Conservation (phyloP, 2,329 filamentous ascomycete species). For the Sporothrix phasma region DNA sequence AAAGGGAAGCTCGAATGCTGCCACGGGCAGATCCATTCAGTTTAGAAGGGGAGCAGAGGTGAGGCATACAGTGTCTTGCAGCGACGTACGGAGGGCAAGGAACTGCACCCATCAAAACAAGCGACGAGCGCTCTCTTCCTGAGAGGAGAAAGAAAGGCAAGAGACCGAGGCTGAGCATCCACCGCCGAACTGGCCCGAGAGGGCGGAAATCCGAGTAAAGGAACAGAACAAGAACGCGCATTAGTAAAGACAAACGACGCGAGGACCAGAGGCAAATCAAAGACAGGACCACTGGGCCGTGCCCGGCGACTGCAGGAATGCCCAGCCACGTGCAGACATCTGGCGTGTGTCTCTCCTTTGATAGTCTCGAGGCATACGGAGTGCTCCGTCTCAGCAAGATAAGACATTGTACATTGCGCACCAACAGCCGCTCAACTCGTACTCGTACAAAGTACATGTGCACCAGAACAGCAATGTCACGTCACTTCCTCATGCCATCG, state of each 20-base stretch:
- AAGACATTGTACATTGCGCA: too few species aligned
- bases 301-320: background rate
- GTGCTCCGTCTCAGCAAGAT: too few species aligned
- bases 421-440: too few species aligned
- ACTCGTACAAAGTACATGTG: too few species aligned
- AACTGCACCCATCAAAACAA: background rate
- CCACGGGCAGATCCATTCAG: background rate
- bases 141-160: background rate
- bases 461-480: too few species aligned
- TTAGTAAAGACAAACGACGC: background rate
- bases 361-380: too few species aligned
- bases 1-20: background rate
- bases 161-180: background rate
- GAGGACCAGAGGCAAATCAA: too few species aligned
- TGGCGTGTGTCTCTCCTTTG: background rate
- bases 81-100: background rate
- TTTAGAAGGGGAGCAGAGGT: background rate
- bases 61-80: background rate
- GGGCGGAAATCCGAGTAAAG: background rate
- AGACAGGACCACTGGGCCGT: background rate
- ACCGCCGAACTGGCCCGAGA: background rate
- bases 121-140: background rate
- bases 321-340: constrained; percentile 1
- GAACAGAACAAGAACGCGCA: background rate
- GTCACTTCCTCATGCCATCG: too few species aligned